Percentiles rank a stretch among this genome's conserved stretches.
Evolutionary conservation across 2,329 filamentous ascomycete species (phyloP).

Genomic region (Pseudogymnoascus sp.): DNA sequence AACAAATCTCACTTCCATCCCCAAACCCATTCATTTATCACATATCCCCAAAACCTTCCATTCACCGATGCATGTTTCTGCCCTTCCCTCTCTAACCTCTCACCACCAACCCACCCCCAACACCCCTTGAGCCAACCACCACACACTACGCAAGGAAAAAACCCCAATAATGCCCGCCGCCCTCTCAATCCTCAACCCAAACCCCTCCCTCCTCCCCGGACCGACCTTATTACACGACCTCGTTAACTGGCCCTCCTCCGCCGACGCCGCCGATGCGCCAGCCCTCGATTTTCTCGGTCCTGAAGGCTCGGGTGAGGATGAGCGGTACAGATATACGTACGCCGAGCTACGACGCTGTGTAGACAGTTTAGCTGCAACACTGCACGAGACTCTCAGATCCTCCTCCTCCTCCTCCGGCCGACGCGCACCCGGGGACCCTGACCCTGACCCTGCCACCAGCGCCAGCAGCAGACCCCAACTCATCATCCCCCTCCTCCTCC

Average conservation of each 20-base stretch:
- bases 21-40: not conserved
- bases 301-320: conserved; percentile 28
- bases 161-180: not conserved
- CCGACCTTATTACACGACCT: conserved; percentile 54
- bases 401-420: not conserved
- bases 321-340: conserved; percentile 23
- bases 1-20: not conserved
- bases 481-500: conserved; percentile 67
- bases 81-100: not conserved
- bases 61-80: not conserved
- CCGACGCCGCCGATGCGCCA: conserved; percentile 26
- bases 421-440: conserved; percentile 1
- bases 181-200: conserved; percentile 49
- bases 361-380: conserved; percentile 16
- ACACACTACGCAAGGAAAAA: not conserved
- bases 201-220: conserved; percentile 43
- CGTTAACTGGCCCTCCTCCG: conserved; percentile 33
- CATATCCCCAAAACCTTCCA: not conserved
- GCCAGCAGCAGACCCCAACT: conserved; percentile 25
- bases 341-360: conserved; percentile 34
- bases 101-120: not conserved
- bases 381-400: conserved; percentile 17
- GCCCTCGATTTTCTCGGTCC: conserved; percentile 57
- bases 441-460: not conserved
- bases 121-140: not conserved